Conservation (phyloP, 2,329 filamentous ascomycete species). For the Akanthomyces lecanii region DNA sequence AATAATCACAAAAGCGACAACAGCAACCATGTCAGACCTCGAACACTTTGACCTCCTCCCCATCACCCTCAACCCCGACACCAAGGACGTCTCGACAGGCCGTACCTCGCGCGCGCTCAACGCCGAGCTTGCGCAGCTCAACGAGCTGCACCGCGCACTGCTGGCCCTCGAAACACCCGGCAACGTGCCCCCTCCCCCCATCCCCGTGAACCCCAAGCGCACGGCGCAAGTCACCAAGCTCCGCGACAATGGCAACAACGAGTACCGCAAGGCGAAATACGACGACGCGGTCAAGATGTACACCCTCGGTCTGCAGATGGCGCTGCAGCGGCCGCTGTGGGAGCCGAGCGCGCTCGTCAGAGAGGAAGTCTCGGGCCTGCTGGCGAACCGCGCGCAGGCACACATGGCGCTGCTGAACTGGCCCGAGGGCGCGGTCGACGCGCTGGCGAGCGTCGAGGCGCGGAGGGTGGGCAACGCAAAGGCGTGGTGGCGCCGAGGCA, state of each 20-base stretch:
- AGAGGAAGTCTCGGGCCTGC: conserved; percentile 77
- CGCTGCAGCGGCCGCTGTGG: conserved; percentile 75
- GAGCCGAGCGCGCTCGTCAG: conserved; percentile 78
- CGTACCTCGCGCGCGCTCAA: conserved; percentile 48
- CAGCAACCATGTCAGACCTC: conserved; percentile 49
- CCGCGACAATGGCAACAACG: conserved; percentile 77
- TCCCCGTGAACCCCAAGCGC: conserved; percentile 91
- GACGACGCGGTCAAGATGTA: conserved; percentile 77
- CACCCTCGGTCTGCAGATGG: conserved; percentile 86
- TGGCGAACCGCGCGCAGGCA: conserved; percentile 85
- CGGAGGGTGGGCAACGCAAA: conserved; percentile 86
- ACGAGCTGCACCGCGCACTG: conserved; percentile 15
- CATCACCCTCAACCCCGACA: conserved; percentile 72
- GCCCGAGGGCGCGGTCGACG: conserved; percentile 84
- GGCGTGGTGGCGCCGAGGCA: conserved; percentile 86
- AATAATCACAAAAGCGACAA: background rate
- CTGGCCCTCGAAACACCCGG: conserved; percentile 53
- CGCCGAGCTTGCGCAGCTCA: conserved; percentile 51
- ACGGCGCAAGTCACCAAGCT: conserved; percentile 84
- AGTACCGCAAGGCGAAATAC: conserved; percentile 74
- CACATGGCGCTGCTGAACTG: conserved; percentile 78
- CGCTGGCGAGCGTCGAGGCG: conserved; percentile 81
- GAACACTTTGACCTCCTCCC: conserved; percentile 80
- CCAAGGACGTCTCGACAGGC: conserved; percentile 63
- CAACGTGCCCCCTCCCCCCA: conserved; percentile 73